These are phyloP conservation scores for Lizonia empirigonia DNA, from an alignment of 2,329 filamentous ascomycete genomes.

Conservation along the genomic window DNA sequence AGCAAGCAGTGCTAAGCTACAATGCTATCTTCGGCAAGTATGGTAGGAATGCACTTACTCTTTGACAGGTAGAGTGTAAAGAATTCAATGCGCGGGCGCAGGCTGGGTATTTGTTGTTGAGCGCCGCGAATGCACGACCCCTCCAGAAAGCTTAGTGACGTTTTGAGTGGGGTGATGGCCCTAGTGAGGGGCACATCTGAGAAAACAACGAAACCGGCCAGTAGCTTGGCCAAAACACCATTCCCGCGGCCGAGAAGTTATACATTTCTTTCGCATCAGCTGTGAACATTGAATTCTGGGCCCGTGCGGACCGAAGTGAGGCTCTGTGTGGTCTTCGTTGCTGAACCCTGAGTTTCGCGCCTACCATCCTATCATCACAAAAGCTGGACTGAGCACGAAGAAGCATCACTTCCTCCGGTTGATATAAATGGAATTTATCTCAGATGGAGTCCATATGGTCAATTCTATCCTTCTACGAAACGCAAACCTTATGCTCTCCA, in stretches of 20 bases:
- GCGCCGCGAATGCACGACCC: constrained; percentile 16
- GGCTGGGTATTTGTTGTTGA: constrained; percentile 27
- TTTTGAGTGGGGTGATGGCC: constrained; percentile 8
- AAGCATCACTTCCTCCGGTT: too few species aligned
- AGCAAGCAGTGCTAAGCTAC: not conserved
- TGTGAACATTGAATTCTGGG: constrained; percentile 6
- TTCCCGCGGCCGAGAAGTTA: constrained; percentile 17
- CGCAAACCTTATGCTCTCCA: too few species aligned
- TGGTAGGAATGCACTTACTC: not conserved
- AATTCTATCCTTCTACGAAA: too few species aligned
- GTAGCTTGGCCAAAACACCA: constrained; percentile 19
- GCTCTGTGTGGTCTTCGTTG: constrained; percentile 2
- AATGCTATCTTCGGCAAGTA: not conserved
- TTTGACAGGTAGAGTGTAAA: constrained; percentile 9
- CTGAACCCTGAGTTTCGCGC: not conserved
- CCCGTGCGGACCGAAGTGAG: constrained; percentile 5
- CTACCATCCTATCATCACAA: not conserved
- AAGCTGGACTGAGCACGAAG: too few species aligned
- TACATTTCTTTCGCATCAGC: constrained; percentile 8
- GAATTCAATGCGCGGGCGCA: constrained; percentile 13
- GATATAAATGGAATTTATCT: too few species aligned
- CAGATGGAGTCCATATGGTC: too few species aligned
- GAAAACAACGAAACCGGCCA: constrained; percentile 17
- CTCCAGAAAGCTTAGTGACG: constrained; percentile 15
- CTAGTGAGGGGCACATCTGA: constrained; percentile 9